Conservation (phyloP, 768 basidiomycete genomes). For the Mycena vulgaris region DNA sequence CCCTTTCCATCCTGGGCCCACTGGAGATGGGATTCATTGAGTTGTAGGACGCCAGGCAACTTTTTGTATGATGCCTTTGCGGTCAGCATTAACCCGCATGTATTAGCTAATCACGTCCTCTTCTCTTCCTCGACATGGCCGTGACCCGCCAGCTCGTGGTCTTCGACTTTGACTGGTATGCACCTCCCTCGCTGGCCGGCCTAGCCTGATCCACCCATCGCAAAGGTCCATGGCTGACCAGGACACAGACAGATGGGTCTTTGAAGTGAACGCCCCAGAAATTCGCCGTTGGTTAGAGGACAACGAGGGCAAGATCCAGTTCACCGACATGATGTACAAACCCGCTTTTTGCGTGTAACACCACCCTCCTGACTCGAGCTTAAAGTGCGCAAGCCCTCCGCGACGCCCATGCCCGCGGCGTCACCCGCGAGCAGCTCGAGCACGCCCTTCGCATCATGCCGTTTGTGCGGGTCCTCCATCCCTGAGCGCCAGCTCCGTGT, state of each 20-base stretch:
- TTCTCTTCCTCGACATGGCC: constrained; percentile 10
- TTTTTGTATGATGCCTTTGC: constrained; percentile 92
- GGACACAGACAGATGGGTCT: constrained; percentile 95
- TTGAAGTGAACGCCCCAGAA: constrained; percentile 89
- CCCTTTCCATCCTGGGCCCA: constrained; percentile 86
- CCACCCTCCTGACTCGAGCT: constrained; percentile 23
- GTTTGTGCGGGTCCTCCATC: constrained; percentile 70
- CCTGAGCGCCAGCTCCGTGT: neutral
- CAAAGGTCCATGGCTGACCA: constrained; percentile 92
- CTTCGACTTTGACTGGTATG: constrained; percentile 97
- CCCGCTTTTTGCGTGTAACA: constrained; percentile 37
- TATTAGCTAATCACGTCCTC: constrained; percentile 42
- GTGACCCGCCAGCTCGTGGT: constrained; percentile 79
- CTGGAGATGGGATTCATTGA: constrained; percentile 80
- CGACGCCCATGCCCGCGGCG: constrained; percentile 79
- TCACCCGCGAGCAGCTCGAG: constrained; percentile 83
- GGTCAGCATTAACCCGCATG: constrained; percentile 74
- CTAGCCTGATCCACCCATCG: constrained; percentile 27
- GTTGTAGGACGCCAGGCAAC: constrained; percentile 78
- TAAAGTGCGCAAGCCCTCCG: constrained; percentile 76
- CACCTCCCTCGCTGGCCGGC: constrained; percentile 4
- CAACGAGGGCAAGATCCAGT: constrained; percentile 77
- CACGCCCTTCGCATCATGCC: constrained; percentile 86
- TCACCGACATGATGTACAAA: constrained; percentile 98
- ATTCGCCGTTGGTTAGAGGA: constrained; percentile 87